phyloP scores from a whole-genome alignment of 2,329 filamentous ascomycete genomes.

The Aspergillus pseudoterreus region DNA sequence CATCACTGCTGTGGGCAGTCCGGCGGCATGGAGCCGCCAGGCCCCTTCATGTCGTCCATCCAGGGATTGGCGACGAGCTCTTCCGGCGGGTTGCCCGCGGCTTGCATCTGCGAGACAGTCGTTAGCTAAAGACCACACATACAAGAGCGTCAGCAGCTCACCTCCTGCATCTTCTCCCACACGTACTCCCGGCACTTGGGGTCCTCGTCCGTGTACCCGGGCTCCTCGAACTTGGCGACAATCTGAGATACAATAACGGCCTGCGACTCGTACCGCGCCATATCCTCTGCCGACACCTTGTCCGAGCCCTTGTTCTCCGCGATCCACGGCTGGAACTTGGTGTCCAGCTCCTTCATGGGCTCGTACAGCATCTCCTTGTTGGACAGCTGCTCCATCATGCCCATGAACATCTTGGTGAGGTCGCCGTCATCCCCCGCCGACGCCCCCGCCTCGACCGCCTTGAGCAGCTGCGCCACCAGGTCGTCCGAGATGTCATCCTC shows the following conservation, averaged over 20 bases:
- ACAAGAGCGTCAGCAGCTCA: conserved; percentile 46
- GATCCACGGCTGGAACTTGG: conserved; percentile 90
- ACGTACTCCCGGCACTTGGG: conserved; percentile 82
- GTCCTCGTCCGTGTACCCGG: conserved; percentile 77
- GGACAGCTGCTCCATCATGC: conserved; percentile 98
- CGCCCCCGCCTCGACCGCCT: conserved; percentile 71
- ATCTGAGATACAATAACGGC: conserved; percentile 78
- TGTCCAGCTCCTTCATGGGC: conserved; percentile 94
- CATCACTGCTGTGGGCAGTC: conserved; percentile 60
- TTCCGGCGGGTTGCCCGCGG: conserved; percentile 79
- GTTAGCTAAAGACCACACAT: not conserved
- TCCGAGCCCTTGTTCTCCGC: conserved; percentile 64
- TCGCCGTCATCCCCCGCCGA: conserved; percentile 69
- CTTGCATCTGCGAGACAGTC: conserved; percentile 79
- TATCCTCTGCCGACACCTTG: conserved; percentile 63
- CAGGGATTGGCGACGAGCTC: conserved; percentile 65
- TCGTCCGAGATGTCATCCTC: conserved; percentile 67
- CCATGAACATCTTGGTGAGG: conserved; percentile 89
- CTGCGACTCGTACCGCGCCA: conserved; percentile 78
- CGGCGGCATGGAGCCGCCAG: conserved; percentile 53
- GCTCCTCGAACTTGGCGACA: conserved; percentile 80
- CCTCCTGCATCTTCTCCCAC: conserved; percentile 97
- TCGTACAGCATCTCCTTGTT: conserved; percentile 98
- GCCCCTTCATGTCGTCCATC: conserved; percentile 74
- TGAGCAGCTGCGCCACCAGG: conserved; percentile 86